Evolutionary conservation across 2,329 filamentous ascomycete species (phyloP), one percentile per base, ranked within the genome.

Genomic region (Pleoardoris graminearum): DNA sequence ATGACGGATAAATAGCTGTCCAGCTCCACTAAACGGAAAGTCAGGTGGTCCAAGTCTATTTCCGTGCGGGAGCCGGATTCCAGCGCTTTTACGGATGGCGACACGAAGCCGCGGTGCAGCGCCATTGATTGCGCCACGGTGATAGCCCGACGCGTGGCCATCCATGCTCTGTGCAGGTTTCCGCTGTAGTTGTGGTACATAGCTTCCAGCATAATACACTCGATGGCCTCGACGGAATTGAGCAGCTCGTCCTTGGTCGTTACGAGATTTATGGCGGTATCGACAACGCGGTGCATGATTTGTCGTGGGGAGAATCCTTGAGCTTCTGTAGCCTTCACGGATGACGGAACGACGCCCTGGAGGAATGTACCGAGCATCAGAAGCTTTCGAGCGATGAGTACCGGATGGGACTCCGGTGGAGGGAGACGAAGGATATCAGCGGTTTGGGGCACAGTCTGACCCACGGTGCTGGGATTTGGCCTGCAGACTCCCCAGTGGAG

Each of bases 181-280:
- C 78, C 77, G 11, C 48, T 32, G 32, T 77, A 72, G 10, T 64
- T 64, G 4, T 78, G 64, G 47, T 71, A 78, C 16, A 72, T 56
- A 4, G 62, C 63, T 55, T 79, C 76, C 0, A 80, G 53, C 48
- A 79, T 66, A 23, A 80, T 65, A 53, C 74, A 78, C 21, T 75
- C 69, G 7, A 80, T 53, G 1, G 74, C 68, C 47, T 80, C 78
- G 1, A 79, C 35, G 1, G 63, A 73, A 5, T 57, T 57, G 0
- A 72, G 46, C 10, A 79, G 53, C 11, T 72, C 66, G 17, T 79
- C 75, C 12, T 76, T 72, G 7, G 58, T 73, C 0, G 73, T 76
- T 0, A 76, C 72, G 4, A 61, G 44, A 0, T 35, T 51, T 2
- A 36, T 67, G 1, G 69, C 75, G 4, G 67, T 61, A 7, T 69